Percentiles rank a stretch among this genome's conserved stretches.
Conservation (phyloP, 1,284 basidiomycete species). For the Neolentinus lepideus region DNA sequence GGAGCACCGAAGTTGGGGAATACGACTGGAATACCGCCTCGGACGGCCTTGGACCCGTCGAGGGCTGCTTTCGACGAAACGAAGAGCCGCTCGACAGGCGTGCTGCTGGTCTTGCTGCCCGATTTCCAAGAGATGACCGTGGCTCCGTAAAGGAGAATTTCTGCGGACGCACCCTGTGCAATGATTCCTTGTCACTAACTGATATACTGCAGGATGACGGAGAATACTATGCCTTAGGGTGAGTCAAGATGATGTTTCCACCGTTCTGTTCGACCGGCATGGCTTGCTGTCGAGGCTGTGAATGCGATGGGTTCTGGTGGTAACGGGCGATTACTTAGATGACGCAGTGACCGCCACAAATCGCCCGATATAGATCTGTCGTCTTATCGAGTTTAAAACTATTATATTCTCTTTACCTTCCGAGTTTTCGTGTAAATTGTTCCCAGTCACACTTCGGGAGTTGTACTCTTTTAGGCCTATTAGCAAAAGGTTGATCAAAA, state of each 20-base stretch:
- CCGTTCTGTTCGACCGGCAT: conserved; percentile 45
- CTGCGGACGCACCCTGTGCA: conserved; percentile 59
- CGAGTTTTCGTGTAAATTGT: too few relatives aligned
- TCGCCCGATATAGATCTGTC: too few relatives aligned
- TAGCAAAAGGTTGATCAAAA: too few relatives aligned
- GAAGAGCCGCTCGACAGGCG: conserved; percentile 64
- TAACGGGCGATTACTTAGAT: neutral
- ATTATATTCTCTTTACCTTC: too few relatives aligned
- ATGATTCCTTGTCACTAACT: conserved; percentile 1
- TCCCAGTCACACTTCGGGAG: too few relatives aligned
- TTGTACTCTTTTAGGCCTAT: too few relatives aligned
- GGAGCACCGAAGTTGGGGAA: conserved; percentile 86
- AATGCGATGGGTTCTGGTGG: neutral
- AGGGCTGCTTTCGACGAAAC: conserved; percentile 68
- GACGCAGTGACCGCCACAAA: too few relatives aligned
- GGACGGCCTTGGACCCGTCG: conserved; percentile 68
- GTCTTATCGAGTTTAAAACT: too few relatives aligned
- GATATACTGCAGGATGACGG: neutral
- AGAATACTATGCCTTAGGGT: conserved; percentile 38
- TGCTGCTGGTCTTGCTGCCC: conserved; percentile 25
- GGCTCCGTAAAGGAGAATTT: conserved; percentile 76
- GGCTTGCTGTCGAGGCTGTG: neutral
- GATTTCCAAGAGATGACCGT: conserved; percentile 77
- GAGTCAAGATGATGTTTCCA: conserved; percentile 37
- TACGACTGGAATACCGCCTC: conserved; percentile 81